Evolutionary conservation across 1,284 basidiomycete species (phyloP).

Genomic region (Trichosporon sp.): DNA sequence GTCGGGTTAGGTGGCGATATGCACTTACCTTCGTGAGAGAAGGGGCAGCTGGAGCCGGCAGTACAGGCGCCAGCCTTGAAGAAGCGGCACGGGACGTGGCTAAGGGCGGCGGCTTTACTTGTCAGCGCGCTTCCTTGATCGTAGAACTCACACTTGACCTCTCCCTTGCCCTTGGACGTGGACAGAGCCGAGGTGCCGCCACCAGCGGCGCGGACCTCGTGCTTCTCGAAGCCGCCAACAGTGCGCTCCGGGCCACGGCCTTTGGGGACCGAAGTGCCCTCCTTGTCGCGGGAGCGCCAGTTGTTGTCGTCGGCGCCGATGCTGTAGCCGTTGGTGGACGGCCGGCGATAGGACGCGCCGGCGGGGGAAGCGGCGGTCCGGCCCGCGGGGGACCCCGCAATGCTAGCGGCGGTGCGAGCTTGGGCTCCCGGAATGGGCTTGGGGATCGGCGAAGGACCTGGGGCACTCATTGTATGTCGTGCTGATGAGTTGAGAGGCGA

Average conservation of each 20-base stretch:
- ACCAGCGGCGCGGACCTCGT: constrained; percentile 33
- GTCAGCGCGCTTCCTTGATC: not conserved
- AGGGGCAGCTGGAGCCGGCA: constrained; percentile 91
- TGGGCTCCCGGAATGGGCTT: constrained; percentile 46
- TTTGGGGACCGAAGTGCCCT: constrained; percentile 24
- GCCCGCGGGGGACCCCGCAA: constrained; percentile 22
- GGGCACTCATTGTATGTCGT: constrained; percentile 3
- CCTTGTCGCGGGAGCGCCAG: constrained; percentile 34
- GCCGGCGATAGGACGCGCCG: constrained; percentile 23
- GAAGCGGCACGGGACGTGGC: constrained; percentile 98
- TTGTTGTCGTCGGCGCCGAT: constrained; percentile 34
- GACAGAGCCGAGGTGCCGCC: constrained; percentile 27
- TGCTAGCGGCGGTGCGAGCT: constrained; percentile 42
- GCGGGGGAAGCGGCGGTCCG: constrained; percentile 9
- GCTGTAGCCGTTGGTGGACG: constrained; percentile 27
- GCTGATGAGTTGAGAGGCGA: constrained; percentile 31
- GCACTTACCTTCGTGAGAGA: constrained; percentile 69
- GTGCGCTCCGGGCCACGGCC: constrained; percentile 39
- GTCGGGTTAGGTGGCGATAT: too few relatives aligned
- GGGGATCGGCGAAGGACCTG: constrained; percentile 25
- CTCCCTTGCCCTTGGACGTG: constrained; percentile 30
- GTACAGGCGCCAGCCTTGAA: constrained; percentile 92
- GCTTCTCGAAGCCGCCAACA: constrained; percentile 47
- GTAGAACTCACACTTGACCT: constrained; percentile 24
- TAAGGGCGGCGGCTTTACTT: constrained; percentile 59